Conservation (phyloP, 495 filamentous ascomycete species). For the Penicillium alfredii region DNA sequence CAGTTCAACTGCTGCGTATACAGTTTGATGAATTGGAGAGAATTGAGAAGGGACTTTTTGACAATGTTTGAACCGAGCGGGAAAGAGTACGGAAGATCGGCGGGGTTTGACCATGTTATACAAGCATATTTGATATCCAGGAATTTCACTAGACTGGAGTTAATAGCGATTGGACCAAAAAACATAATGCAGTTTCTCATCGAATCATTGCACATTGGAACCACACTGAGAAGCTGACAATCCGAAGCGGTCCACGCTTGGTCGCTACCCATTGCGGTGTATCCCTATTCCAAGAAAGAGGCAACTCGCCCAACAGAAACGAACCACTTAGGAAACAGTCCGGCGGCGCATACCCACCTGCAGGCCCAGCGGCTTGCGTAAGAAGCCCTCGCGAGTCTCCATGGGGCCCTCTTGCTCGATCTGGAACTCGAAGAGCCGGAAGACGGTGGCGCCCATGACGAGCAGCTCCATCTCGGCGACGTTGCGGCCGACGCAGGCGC, state of each 20-base stretch:
- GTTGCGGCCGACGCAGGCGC: conserved; percentile 78
- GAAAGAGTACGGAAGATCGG: no score
- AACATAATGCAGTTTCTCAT: no score
- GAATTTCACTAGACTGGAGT: no score
- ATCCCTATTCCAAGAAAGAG: neutral
- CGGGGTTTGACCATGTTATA: no score
- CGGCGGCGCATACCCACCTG: conserved; percentile 62
- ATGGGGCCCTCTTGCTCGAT: conserved; percentile 60
- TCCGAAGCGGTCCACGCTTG: conserved; percentile 5
- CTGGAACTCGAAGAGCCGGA: conserved; percentile 67
- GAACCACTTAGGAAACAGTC: conserved; percentile 5
- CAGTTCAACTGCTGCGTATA: no score
- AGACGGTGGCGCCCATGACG: conserved; percentile 72
- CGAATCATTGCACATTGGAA: no score
- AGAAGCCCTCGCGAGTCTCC: conserved; percentile 81
- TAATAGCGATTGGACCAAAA: no score
- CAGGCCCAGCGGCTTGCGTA: conserved; percentile 78
- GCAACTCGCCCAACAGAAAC: neutral
- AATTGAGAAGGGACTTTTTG: no score
- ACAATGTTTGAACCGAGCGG: no score
- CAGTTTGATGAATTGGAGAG: no score
- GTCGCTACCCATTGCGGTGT: conserved; percentile 1
- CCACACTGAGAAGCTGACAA: no score
- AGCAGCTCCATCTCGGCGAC: conserved; percentile 93
- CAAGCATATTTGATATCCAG: no score